Conservation (phyloP, 2,329 filamentous ascomycete species). For the Plenodomus tracheiphilus region DNA sequence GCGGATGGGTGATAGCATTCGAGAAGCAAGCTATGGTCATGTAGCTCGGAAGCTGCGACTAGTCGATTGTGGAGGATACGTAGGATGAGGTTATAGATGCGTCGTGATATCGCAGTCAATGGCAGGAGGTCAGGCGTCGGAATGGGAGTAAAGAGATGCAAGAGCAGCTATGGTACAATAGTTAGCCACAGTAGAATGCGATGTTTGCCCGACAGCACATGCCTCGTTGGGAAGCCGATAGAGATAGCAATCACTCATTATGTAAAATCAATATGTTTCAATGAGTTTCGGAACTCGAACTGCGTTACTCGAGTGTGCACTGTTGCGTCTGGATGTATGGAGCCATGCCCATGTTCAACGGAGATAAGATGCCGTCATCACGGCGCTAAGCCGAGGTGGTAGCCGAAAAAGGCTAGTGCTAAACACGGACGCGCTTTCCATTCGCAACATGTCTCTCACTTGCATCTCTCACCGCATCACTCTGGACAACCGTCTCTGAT, state of each 20-base stretch:
- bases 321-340: constrained; percentile 14
- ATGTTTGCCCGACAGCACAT: constrained; percentile 3
- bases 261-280: not conserved
- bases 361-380: constrained; percentile 39
- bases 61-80: constrained; percentile 68
- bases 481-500: not conserved
- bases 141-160: constrained; percentile 48
- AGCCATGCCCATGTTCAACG: constrained; percentile 4
- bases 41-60: constrained; percentile 59
- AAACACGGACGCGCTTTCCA: constrained; percentile 29
- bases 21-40: constrained; percentile 70
- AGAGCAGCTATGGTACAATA: constrained; percentile 45
- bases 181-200: constrained; percentile 15
- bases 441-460: constrained; percentile 23
- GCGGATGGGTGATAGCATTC: constrained; percentile 77
- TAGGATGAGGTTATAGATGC: constrained; percentile 65
- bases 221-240: constrained; percentile 46
- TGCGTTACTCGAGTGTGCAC: not conserved
- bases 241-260: constrained; percentile 36
- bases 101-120: constrained; percentile 62
- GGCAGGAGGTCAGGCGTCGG: constrained; percentile 53
- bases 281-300: not conserved
- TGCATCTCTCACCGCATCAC: constrained; percentile 10
- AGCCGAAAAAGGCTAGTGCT: constrained; percentile 19
- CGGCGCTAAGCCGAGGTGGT: constrained; percentile 7